These are phyloP conservation scores for Aspergillus glaucus DNA, from an alignment of 2,329 filamentous ascomycete genomes.

Conservation along the genomic window DNA sequence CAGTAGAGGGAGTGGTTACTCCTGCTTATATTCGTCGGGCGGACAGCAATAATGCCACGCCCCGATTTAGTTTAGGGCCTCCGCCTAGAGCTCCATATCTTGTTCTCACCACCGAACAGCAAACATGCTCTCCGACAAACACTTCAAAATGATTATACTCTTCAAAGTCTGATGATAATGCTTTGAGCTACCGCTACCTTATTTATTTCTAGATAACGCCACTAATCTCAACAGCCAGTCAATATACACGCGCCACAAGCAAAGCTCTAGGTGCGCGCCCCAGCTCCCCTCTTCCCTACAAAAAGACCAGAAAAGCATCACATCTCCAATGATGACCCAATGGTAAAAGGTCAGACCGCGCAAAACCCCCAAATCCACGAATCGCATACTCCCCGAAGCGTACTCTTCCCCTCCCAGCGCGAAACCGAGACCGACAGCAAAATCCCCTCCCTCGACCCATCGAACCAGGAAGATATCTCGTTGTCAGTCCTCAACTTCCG, in stretches of 20 bases:
- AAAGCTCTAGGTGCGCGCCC: background rate
- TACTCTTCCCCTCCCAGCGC: conserved; percentile 9
- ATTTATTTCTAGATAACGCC: too few species aligned
- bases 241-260: too few species aligned
- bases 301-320: conserved; percentile 4
- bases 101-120: background rate
- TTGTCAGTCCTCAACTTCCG: background rate
- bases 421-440: conserved; percentile 2
- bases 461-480: background rate
- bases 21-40: background rate
- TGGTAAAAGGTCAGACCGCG: conserved; percentile 44
- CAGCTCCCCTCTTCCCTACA: background rate
- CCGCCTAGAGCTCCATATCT: background rate
- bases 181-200: too few species aligned
- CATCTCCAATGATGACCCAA: conserved; percentile 38
- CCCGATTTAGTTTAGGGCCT: conserved; percentile 19
- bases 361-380: conserved; percentile 5
- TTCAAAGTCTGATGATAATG: too few species aligned
- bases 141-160: too few species aligned
- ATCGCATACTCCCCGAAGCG: conserved; percentile 15
- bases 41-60: conserved; percentile 9
- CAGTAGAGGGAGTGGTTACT: too few species aligned
- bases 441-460: conserved; percentile 6
- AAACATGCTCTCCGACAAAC: too few species aligned
- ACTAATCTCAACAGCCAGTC: too few species aligned